A percentile compares a stretch with the other conserved stretches of the same genome.
Evolutionary conservation across 2,329 filamentous ascomycete species (phyloP).

Genomic region (Thermothelomyces thermophilus): DNA sequence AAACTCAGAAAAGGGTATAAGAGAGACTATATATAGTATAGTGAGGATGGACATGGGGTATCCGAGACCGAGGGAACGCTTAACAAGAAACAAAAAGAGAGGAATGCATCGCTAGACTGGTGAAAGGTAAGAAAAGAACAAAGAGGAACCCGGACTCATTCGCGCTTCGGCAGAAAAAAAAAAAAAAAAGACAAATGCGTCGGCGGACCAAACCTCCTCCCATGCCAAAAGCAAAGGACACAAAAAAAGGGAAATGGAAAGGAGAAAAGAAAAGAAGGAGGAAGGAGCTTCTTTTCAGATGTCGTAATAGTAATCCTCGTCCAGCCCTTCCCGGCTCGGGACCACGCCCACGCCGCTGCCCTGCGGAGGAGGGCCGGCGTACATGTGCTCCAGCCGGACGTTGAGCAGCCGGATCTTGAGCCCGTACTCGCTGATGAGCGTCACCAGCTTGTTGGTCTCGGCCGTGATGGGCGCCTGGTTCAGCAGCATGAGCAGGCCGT

Average conservation of each 20-base stretch:
- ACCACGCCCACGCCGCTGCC: slow-evolving; percentile 59
- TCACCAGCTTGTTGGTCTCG: slow-evolving; percentile 85
- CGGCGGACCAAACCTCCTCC: not conserved
- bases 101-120: too few relatives aligned
- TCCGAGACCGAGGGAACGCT: slow-evolving; percentile 1
- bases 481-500: slow-evolving; percentile 88
- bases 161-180: too few relatives aligned
- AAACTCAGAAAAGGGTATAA: slow-evolving; percentile 1
- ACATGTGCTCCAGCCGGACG: slow-evolving; percentile 71
- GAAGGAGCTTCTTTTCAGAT: slow-evolving; percentile 36
- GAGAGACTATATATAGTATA: not conserved
- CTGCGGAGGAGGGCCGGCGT: slow-evolving; percentile 51
- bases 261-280: not conserved
- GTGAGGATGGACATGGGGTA: slow-evolving; percentile 1
- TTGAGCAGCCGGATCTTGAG: slow-evolving; percentile 90
- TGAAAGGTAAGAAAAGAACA: not conserved
- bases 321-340: slow-evolving; percentile 75
- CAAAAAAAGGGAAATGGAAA: not conserved
- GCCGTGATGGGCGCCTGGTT: slow-evolving; percentile 96
- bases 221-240: not conserved
- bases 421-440: slow-evolving; percentile 81
- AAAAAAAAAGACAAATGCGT: too few relatives aligned
- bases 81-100: not conserved
- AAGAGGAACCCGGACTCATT: not conserved
- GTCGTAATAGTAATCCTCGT: slow-evolving; percentile 92